Conservation (phyloP, 169 alveolate species). For the Fabrea salina region DNA sequence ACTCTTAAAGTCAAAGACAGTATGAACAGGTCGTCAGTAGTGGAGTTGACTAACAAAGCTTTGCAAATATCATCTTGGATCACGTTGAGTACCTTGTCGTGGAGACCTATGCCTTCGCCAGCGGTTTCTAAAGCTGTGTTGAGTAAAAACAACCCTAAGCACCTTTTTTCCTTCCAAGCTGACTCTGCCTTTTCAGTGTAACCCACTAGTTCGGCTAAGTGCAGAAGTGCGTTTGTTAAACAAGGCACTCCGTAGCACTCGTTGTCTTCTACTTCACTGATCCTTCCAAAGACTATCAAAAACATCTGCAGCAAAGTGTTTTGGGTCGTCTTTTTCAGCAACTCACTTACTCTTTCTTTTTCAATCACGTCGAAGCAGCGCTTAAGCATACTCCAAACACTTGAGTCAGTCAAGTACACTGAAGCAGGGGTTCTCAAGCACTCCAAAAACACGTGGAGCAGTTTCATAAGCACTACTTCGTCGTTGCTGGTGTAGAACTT, state of each 20-base stretch:
- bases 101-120: conserved; percentile 32
- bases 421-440: conserved; percentile 40
- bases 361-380: conserved; percentile 21
- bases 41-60: conserved; percentile 45
- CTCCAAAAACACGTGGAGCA: conserved; percentile 29
- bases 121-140: conserved; percentile 48
- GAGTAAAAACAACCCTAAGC: conserved; percentile 40
- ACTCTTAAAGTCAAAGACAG: conserved; percentile 50
- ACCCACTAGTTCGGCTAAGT: conserved; percentile 16
- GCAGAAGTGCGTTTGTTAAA: background rate
- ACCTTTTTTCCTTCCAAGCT: conserved; percentile 34
- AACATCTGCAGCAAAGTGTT: conserved; percentile 26
- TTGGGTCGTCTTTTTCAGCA: conserved; percentile 29
- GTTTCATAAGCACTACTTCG: conserved; percentile 29
- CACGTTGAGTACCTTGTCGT: conserved; percentile 12
- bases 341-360: conserved; percentile 33
- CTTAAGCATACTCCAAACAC: conserved; percentile 39
- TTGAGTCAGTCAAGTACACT: conserved; percentile 33
- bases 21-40: conserved; percentile 42
- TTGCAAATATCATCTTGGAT: conserved; percentile 59
- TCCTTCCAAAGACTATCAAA: conserved; percentile 15
- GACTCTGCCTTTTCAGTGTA: background rate
- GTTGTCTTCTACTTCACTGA: background rate
- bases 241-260: conserved; percentile 14
- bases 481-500: background rate